Base-by-base conservation (phyloP, 441 rosid species). In the Aleurites moluccanus region DNA sequence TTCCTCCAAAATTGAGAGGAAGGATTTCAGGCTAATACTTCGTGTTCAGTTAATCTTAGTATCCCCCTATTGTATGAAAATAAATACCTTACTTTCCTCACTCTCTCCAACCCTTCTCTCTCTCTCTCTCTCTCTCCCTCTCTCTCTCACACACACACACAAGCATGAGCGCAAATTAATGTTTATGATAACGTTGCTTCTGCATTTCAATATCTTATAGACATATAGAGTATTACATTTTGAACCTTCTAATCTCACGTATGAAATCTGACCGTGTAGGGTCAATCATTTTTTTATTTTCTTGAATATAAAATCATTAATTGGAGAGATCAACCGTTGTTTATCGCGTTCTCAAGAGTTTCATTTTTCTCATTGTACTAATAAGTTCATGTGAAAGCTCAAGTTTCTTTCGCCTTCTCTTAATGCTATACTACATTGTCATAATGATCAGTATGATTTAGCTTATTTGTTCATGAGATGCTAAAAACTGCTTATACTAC, bases 21-120 rank as follows among this genome's bases (percentile, higher is more conserved):
- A 87, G 35, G 98, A 96, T 67, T 96, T 96, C 74, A 89, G 89
- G 82, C 98, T 93, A 85, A 85, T 88, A 25, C 28, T 53, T 53
- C 21, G 20, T 18, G 21, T 53, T n/a, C 23, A 53, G 23, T n/a
- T 53, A 20, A 53, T n/a, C 8, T 18, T 20, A 53, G n/a, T 6
- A 53, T 6, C 47, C 47, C 13, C 47, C 13, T 10, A 42, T 42
- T 10, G 10, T 3, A 42, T 7, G 47, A 7, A 42, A 42, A 42
- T 42, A 2, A 49, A 4, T 8, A 16, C 42, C 15, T 14, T 61
- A 6, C 5, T 6, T 5, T 8, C n/a, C 35, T 33, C 28, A 1
- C 40, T 33, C 2, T n/a, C n/a, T n/a, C n/a, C n/a, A 14, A n/a
- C 21, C 23, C 30, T 14, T 3, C 30, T 4, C 20, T 40, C 16